Evolutionary conservation across 495 filamentous ascomycete species (phyloP), one percentile per base, ranked within the genome.

Genomic region (Cercophora newfieldiana): DNA sequence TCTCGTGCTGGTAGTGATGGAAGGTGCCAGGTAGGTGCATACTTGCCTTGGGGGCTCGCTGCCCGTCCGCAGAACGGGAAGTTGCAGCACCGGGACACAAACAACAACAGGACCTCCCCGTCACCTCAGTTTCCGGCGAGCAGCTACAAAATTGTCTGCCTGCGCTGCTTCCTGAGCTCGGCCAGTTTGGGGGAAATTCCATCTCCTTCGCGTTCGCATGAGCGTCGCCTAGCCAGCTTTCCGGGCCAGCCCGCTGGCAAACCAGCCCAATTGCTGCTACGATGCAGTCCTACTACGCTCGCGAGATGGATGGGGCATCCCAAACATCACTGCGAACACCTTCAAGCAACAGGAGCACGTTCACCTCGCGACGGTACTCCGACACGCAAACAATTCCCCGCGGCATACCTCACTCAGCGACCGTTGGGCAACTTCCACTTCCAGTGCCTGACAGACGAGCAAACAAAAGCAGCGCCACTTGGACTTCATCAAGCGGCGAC

Each of bases 401-500:
- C 29, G 61, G 50, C 12, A 37, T 74, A 47, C 60, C 68, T n/a
- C 55, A 49, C 4, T 61, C 69, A 14, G 53, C 70, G 3, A 72
- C 69, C 1, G 67, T 63, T 24, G 67, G 68, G 7, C 68, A 73
- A 14, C 63, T 76, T n/a, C 64, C 69, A 3, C 24, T 67, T 18
- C 59, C 66, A 18, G 47, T 49, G 12, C 26, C 48, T 5, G 64
- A 70, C 31, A 61, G 63, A 37, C 65, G 58, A 19, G 71, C 33
- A 50, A 71, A 73, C 47, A 66, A 64, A 53, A 80, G 72, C 62
- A 79, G 77, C 66, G 74, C 71, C 18, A 81, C 80, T 16, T 82
- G 81, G 82, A 80, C 81, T 1, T 76, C 75, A 31, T 81, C 79
- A 22, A 81, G 76, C 30, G 75, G 73, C 12, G 75, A 79, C 8